Evolutionary conservation across 768 basidiomycete species (phyloP), one percentile per base, ranked within the genome.

Genomic region (Agrocybe chaxingu): DNA sequence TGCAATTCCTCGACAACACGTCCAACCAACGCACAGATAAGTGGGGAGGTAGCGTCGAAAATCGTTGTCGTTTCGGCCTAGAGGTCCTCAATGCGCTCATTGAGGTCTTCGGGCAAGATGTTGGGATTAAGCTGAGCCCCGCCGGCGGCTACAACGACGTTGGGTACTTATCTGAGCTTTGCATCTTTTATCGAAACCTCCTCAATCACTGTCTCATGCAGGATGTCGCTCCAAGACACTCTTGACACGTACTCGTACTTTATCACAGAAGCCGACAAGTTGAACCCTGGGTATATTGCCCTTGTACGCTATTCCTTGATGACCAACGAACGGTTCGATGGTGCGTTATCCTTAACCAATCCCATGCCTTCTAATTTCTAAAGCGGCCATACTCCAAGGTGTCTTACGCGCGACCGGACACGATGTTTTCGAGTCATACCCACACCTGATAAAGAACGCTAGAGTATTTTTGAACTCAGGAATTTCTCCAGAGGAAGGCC

Each of bases 41-140:
- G 48, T 86, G 77, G 69, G 83, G 83, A 11, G 84, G 83, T 4
- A 75, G 73, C 36, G 53, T 78, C 40, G 77, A 80, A 63, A 81
- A 81, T 61, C 72, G 82, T n/a, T 63, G 71, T 3, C 67, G 79
- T 3, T 83, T 85, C 60, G 69, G 68, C 0, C 70, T 80, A 3
- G 77, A 81, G 58, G 68, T 78, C 45, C 57, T 80, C 16, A 74
- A 77, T 46, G 76, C 71, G 3, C 52, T 66, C 19, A 52, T 51
- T 1, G 65, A 68, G 31, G 65, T 78, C 39, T 77, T 72, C 52
- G 77, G 77, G 0, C 52, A 64, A 9, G 73, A 76, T n/a, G 72
- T 77, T 18, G 70, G 67, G 2, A 54, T 79, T 47, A 77, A 77
- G 53, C 43, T 78, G 10, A 73, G 59, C 47, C 77, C 75, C 12